phyloP scores from a whole-genome alignment of 257 asterid genomes.

The Nicotiana undulata region DNA sequence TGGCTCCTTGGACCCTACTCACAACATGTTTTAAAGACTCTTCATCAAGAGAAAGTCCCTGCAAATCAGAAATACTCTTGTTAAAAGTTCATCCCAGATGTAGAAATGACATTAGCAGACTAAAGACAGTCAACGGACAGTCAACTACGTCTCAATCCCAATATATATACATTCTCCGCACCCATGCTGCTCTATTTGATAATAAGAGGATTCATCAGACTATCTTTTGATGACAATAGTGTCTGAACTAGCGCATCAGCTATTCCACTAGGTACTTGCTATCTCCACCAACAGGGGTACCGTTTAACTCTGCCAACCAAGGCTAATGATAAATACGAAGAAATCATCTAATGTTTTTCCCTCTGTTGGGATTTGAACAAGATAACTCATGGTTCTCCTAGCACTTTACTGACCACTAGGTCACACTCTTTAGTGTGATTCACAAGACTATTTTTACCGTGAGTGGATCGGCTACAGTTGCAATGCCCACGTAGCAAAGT shows the following conservation, averaged over 20 bases:
- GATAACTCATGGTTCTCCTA: too few species aligned
- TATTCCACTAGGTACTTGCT: too few species aligned
- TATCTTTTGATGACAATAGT: neutral
- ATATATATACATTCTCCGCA: neutral
- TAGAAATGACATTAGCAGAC: neutral
- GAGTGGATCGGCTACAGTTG: neutral
- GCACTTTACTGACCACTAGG: too few species aligned
- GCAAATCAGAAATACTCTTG: conserved; percentile 7
- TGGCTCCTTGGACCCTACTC: conserved; percentile 26
- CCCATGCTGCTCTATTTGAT: neutral
- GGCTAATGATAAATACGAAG: too few species aligned
- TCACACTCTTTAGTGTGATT: neutral
- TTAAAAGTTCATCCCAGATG: neutral
- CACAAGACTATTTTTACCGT: neutral
- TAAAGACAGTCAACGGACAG: neutral
- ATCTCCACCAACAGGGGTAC: too few species aligned
- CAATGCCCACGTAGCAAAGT: neutral
- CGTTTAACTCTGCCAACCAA: too few species aligned
- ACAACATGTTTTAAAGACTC: conserved; percentile 36
- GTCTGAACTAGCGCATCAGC: too few species aligned
- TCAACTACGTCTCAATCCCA: neutral
- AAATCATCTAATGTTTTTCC: too few species aligned
- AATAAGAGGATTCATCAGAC: neutral
- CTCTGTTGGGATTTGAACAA: too few species aligned
- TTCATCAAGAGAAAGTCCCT: conserved; percentile 54